These are phyloP conservation scores for Sarcomyxa edulis DNA, from an alignment of 768 basidiomycete species.

Conservation along the genomic window DNA sequence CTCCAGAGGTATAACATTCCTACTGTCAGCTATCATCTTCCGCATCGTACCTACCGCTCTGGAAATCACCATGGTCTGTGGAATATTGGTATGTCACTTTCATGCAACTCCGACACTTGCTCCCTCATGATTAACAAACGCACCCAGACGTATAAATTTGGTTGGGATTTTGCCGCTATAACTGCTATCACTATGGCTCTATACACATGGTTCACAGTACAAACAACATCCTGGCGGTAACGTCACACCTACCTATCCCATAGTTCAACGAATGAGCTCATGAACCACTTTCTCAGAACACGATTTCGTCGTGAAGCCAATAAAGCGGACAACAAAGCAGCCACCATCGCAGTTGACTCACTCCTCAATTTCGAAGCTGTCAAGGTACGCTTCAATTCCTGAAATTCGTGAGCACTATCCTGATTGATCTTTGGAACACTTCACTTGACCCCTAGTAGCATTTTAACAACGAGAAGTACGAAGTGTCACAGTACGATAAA, in stretches of 20 bases:
- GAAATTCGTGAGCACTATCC: no score
- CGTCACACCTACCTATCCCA: slow-evolving; percentile 6
- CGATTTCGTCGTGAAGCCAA: slow-evolving; percentile 93
- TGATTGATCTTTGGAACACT: no score
- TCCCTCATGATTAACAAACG: no score
- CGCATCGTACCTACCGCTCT: slow-evolving; percentile 94
- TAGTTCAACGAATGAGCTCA: slow-evolving; percentile 5
- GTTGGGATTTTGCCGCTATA: slow-evolving; percentile 94
- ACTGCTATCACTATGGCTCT: slow-evolving; percentile 79
- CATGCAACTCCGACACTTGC: no score
- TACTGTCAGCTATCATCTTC: slow-evolving; percentile 89
- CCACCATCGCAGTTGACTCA: slow-evolving; percentile 89
- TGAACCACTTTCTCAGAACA: slow-evolving; percentile 64
- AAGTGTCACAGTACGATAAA: slow-evolving; percentile 88
- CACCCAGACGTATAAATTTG: slow-evolving; percentile 94
- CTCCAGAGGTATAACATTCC: slow-evolving; percentile 88
- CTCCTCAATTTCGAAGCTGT: slow-evolving; percentile 99
- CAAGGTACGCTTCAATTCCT: slow-evolving; percentile 73
- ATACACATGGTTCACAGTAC: slow-evolving; percentile 97
- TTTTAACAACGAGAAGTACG: slow-evolving; percentile 95
- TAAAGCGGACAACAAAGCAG: slow-evolving; percentile 94
- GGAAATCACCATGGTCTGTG: slow-evolving; percentile 95
- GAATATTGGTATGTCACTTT: slow-evolving; percentile 72
- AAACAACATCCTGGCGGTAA: slow-evolving; percentile 94
- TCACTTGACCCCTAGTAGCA: slow-evolving; percentile 65